Base-by-base conservation (phyloP, 805 yeast species). In the Ogataea paradorogensis region DNA sequence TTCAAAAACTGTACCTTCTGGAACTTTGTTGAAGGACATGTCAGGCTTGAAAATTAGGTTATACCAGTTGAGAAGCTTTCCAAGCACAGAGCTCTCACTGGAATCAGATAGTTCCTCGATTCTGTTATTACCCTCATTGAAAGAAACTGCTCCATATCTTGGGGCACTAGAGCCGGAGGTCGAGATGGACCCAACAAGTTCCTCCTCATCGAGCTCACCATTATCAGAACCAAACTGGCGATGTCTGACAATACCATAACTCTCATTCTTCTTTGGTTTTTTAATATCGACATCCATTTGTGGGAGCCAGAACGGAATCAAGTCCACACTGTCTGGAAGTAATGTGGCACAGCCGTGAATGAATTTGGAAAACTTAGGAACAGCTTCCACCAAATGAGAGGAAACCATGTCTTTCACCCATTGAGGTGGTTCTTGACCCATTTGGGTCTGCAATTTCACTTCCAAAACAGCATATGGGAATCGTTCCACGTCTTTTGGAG, bases 401-500 rank as follows among this genome's bases (percentile, higher is more conserved):
- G 90, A 70, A 25, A 91, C 90, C 62, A 93, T 74, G 50, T 91
- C 96, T 51, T 93, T 77, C 34, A 93, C 95, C 99, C 99, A 93
- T 46, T 76, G 82, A 8, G 99, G 99, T 21, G 99, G 99, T 64
- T 93, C 99, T 67, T 93, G 99, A 40, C 99, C 99, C 66, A 93
- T 58, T 70, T 93, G 98, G 3, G 99, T 93, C 66, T 93, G 99
- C 48, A 93, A 74, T 66, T 93, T 93, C 44, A 93, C 99, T 69
- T 93, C 99, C 53, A 93, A 72, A 29, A 93, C 96, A 1, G 99
- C 99, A 63, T 93, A 93, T 4, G 99, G 99, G 68, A 93, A 93
- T 55, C 96, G 74, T 59, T 91, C 91, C 36, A 86, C 78, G 58
- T 93, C 99, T 46, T 74, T 72, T 29, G 84, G 91, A 4, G 90